These are phyloP conservation scores for Moesziomyces antarcticus DNA, from an alignment of 1,284 basidiomycete species.

Conservation along the genomic window DNA sequence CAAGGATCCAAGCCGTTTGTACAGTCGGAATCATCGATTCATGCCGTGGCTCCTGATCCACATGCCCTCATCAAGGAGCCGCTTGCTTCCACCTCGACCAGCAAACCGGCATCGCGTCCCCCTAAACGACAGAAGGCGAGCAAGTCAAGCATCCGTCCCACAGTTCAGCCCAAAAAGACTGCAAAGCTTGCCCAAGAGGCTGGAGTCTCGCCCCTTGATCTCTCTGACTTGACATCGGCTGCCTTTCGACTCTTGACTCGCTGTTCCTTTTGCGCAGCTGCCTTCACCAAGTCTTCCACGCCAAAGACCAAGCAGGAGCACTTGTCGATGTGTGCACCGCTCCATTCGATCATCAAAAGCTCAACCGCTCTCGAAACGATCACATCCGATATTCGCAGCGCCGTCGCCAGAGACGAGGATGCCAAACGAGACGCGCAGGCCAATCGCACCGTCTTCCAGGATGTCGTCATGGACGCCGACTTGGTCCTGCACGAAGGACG, in stretches of 20 bases:
- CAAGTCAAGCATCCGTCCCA: conserved; percentile 1
- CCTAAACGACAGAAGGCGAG: conserved; percentile 9
- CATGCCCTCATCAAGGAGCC: neutral
- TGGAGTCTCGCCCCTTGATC: conserved; percentile 13
- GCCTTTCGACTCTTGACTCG: conserved; percentile 27
- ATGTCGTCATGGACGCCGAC: conserved; percentile 33
- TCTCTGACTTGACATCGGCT: conserved; percentile 7
- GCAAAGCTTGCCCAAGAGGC: conserved; percentile 12
- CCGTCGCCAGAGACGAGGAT: conserved; percentile 8
- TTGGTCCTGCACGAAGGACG: conserved; percentile 28
- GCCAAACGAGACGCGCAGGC: conserved; percentile 8
- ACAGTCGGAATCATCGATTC: neutral
- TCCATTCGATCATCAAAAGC: conserved; percentile 6
- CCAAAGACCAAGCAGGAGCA: conserved; percentile 28
- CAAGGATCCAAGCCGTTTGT: neutral
- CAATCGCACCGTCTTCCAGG: conserved; percentile 26
- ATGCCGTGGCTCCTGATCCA: no score
- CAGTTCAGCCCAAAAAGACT: conserved; percentile 21
- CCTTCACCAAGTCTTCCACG: conserved; percentile 26
- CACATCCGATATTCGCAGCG: conserved; percentile 9
- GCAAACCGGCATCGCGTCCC: neutral
- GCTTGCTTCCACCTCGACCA: neutral
- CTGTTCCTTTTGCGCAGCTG: conserved; percentile 32
- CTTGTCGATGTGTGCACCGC: conserved; percentile 25
- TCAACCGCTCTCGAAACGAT: conserved; percentile 15